These are phyloP conservation scores for Orychophragmus violaceus DNA, from an alignment of 345 rosid genomes.

Conservation along the genomic window DNA sequence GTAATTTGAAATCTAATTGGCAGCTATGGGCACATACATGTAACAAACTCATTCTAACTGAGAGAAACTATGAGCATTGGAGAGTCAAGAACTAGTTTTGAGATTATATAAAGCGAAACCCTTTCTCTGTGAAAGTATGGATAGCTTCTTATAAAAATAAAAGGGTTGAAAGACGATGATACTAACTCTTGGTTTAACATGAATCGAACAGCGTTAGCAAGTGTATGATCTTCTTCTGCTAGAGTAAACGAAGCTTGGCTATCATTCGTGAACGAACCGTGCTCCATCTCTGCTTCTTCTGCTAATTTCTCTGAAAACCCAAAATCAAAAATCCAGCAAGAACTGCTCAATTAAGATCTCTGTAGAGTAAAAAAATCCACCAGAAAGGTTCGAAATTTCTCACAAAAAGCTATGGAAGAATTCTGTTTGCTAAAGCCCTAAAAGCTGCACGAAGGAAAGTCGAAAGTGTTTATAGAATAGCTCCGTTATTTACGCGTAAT, in stretches of 20 bases:
- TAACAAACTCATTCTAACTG: no score
- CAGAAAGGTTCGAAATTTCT: background rate
- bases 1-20: no score
- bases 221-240: slow-evolving; percentile 74
- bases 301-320: background rate
- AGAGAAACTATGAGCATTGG: no score
- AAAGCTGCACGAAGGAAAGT: background rate
- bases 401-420: background rate
- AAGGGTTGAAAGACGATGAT: background rate
- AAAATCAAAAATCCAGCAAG: background rate
- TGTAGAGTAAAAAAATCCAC: background rate
- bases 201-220: slow-evolving; percentile 80
- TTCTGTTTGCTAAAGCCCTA: slow-evolving; percentile 33
- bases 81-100: background rate
- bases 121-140: background rate
- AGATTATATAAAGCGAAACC: background rate
- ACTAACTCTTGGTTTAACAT: slow-evolving; percentile 89
- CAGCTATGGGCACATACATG: no score
- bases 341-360: background rate
- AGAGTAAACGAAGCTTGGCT: slow-evolving; percentile 62
- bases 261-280: slow-evolving; percentile 49
- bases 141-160: background rate
- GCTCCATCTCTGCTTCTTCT: slow-evolving; percentile 51
- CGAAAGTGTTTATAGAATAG: background rate
- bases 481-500: background rate